Evolutionary conservation across 148 eudicot species (phyloP), one percentile per base, ranked within the genome.

Genomic region (Heliamphora exappendiculata): DNA sequence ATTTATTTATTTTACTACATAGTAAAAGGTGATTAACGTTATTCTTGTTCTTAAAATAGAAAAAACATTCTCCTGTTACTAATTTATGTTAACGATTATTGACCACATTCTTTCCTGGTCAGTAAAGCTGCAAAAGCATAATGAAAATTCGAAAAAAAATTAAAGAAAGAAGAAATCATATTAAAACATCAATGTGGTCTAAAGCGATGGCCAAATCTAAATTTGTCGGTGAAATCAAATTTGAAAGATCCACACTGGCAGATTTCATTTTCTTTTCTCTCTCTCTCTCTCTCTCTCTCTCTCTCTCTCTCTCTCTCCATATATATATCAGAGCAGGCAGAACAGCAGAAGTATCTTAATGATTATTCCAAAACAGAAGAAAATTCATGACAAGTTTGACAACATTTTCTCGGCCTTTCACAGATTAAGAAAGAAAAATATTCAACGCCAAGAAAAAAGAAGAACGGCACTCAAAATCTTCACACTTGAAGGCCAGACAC

Each of bases 361-460:
- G 31, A 74, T 41, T 13, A 58, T 22, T 16, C 19, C 41, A 39
- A 58, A 41, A 57, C n/a, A 6, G 41, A 26, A 1, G 22, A 65
- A 42, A 51, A n/a, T 36, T 12, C 29, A 63, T 47, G 34, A 47
- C 47, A 36, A 64, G 14, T 22, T 28, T 47, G 34, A 47, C 47
- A 36, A 64, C 22, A 34, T 28, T 13, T 29, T 7, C 19, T 64
- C 24, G 0, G 36, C 13, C 22, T 37, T 4, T 28, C 9, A 62
- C 4, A 8, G 60, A 72, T 20, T 45, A 57, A 70, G 60, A 10
- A 58, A 57, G 69, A 70, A 69, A 70, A 69, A 70, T 70, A 34
- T 20, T 73, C 75, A 73, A 49, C 76, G 39, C 66, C 41, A 54
- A 72, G 36, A 57, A 58, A 73, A 41, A 72, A 58, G 20, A n/a